These are phyloP conservation scores for Podospora pseudocomata DNA, from an alignment of 495 filamentous ascomycete genomes.

Conservation along the genomic window DNA sequence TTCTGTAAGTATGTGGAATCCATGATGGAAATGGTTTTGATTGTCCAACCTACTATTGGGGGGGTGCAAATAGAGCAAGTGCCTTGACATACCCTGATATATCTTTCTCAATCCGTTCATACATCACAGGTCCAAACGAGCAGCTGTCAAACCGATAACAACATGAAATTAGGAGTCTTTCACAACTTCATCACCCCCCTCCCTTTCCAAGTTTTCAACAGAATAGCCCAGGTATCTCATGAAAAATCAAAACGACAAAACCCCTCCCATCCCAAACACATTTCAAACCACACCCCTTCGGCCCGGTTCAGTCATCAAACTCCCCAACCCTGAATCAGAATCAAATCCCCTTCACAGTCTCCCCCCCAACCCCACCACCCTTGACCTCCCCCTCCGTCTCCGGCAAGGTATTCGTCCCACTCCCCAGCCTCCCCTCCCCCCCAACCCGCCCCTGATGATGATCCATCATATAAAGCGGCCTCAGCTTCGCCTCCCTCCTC, in stretches of 20 bases:
- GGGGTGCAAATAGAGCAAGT: no score
- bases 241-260: not conserved
- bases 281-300: not conserved
- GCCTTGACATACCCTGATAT: no score
- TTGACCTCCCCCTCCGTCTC: not conserved
- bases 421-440: not conserved
- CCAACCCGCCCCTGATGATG: not conserved
- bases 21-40: no score
- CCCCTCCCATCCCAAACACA: not conserved
- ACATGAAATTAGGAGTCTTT: not conserved
- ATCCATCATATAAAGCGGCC: slow-evolving; percentile 62
- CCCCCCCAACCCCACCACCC: not conserved
- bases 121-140: not conserved
- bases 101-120: no score
- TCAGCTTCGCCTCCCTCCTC: slow-evolving; percentile 48
- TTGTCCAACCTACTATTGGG: no score
- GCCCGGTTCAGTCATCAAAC: no score
- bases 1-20: no score
- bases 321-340: not conserved
- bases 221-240: not conserved
- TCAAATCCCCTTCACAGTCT: not conserved
- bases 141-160: not conserved
- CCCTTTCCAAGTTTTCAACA: not conserved
- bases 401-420: not conserved
- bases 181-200: not conserved